A percentile compares a stretch with the other conserved stretches of the same genome.
These are phyloP conservation scores for Megacollybia marginata DNA, from an alignment of 768 basidiomycete species.

Conservation along the genomic window DNA sequence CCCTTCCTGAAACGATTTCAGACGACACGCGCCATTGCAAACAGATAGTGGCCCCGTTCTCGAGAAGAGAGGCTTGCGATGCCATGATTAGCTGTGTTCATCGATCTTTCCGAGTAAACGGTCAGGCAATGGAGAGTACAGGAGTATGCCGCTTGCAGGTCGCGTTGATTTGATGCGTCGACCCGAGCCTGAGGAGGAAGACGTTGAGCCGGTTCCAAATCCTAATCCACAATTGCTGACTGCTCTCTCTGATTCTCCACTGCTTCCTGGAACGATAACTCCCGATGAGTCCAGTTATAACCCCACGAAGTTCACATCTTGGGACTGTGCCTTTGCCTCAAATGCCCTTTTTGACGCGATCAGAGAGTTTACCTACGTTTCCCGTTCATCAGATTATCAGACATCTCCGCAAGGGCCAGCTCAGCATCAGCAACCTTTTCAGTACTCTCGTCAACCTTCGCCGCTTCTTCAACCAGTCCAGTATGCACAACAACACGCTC, in stretches of 20 bases:
- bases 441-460: conserved; percentile 3
- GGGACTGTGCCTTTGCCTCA: conserved; percentile 41
- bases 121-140: conserved; percentile 64
- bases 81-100: too few species aligned
- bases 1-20: too few species aligned
- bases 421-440: conserved; percentile 5
- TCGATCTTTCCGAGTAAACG: conserved; percentile 9
- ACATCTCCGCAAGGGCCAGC: neutral
- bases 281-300: too few species aligned
- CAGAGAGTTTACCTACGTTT: too few species aligned
- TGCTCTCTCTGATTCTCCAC: too few species aligned
- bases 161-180: conserved; percentile 83
- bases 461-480: conserved; percentile 13
- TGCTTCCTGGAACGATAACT: too few species aligned
- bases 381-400: neutral
- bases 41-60: too few species aligned
- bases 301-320: conserved; percentile 37
- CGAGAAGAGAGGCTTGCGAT: too few species aligned
- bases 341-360: too few species aligned
- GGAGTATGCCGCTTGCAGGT: conserved; percentile 78
- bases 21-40: too few species aligned
- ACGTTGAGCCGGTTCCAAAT: too few species aligned
- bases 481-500: neutral
- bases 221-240: too few species aligned
- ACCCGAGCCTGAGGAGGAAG: conserved; percentile 2